These are phyloP conservation scores for Abrus pulchellus DNA, from an alignment of 306 rosid species.

Conservation along the genomic window DNA sequence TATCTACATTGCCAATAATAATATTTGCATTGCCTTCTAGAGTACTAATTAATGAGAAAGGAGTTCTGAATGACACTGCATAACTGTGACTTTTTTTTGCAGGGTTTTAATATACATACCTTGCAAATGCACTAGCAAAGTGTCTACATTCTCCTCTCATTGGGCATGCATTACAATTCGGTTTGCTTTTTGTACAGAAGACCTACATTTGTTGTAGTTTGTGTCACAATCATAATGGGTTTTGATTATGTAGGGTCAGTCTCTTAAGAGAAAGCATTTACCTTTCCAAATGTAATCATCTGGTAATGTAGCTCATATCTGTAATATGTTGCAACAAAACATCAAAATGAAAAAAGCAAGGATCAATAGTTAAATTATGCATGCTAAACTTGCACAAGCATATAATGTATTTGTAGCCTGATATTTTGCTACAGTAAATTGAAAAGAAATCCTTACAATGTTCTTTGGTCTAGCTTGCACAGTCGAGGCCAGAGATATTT, in stretches of 20 bases:
- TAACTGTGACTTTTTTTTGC: background rate
- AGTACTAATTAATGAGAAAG: slow-evolving; percentile 21
- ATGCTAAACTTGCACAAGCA: slow-evolving; percentile 28
- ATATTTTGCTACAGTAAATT: slow-evolving; percentile 32
- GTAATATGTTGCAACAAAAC: slow-evolving; percentile 50
- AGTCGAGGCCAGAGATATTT: slow-evolving; percentile 98
- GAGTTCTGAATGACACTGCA: slow-evolving; percentile 21
- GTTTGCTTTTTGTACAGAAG: slow-evolving; percentile 96
- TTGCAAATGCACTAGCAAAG: slow-evolving; percentile 99
- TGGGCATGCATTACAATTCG: slow-evolving; percentile 99
- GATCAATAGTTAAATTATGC: slow-evolving; percentile 19
- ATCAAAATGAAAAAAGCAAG: slow-evolving; percentile 8
- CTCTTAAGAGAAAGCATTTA: slow-evolving; percentile 49
- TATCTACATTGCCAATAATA: slow-evolving; percentile 15
- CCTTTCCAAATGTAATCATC: slow-evolving; percentile 99
- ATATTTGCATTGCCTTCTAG: slow-evolving; percentile 39
- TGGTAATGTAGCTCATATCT: slow-evolving; percentile 99
- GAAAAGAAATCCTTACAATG: slow-evolving; percentile 67
- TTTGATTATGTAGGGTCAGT: slow-evolving; percentile 36
- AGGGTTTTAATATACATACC: slow-evolving; percentile 57
- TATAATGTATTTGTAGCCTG: background rate
- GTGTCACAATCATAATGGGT: slow-evolving; percentile 44
- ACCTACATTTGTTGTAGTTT: slow-evolving; percentile 69
- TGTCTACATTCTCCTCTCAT: slow-evolving; percentile 99
- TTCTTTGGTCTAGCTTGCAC: slow-evolving; percentile 98